Base-by-base conservation (phyloP, 495 filamentous ascomycete species). In the Aspergillus incahuasiensis region DNA sequence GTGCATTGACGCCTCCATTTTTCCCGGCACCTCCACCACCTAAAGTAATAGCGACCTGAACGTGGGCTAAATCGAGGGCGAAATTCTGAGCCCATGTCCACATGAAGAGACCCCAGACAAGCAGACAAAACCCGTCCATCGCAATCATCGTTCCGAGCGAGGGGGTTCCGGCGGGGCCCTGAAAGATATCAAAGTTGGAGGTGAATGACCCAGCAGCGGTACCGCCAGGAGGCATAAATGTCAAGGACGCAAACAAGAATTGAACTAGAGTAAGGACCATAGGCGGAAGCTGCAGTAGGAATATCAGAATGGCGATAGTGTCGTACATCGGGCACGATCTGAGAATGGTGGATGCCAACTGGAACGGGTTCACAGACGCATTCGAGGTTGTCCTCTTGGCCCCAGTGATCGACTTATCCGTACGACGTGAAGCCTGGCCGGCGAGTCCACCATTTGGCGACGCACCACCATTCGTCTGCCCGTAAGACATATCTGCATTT, bases 261-360 rank as follows among this genome's bases (percentile, higher is more conserved):
- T 99, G 95, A 67, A 96, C 89, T 66, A 90, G 76, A 51, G 91
- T 91, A 56, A 97, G 80, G 52, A 95, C 83, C 62, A 91, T 89
- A 21, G 92, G 89, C 22, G 95, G 92, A n/a, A 96, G 83, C 69
- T 96, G 94, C 64, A 99, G 85, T 53, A 99, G 83, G 68, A 99
- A 87, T 70, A 99, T 97, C 68, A 99, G 80, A 67, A 99, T 96
- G 65, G 94, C 92, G 72, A 99, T 89, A 53, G 94, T 96, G 76
- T 99, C 94, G 70, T 89, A 86, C 59, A 96, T 84, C 21, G 94
- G 94, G 64, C 91, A 96, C 22, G 90, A 91, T 58, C 82, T 81
- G 58, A 98, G 83, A 56, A 98, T 94, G 40, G 92, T 97, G 57
- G 88, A 80, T 46, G 85, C 84, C 52, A 92, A 71, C 59, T 86